A percentile compares a stretch with the other conserved stretches of the same genome.
phyloP scores from a whole-genome alignment of 2,329 filamentous ascomycete species.

The Alternaria longipes region DNA sequence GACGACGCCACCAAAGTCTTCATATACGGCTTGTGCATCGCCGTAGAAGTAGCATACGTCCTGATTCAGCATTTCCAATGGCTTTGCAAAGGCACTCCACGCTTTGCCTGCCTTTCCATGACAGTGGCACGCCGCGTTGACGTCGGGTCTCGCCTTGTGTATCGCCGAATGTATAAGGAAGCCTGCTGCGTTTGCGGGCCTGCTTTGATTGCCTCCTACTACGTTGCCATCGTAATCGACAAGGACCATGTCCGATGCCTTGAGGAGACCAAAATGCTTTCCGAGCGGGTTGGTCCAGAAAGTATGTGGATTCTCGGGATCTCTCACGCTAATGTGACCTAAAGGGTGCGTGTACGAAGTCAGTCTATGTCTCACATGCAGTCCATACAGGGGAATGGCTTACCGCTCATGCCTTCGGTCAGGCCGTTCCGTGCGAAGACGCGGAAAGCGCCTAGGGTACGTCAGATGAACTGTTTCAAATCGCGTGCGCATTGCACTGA shows the following conservation, averaged over 20 bases:
- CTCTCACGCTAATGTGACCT: slow-evolving; percentile 71
- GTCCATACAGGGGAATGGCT: background rate
- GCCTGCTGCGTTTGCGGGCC: slow-evolving; percentile 72
- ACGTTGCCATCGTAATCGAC: slow-evolving; percentile 70
- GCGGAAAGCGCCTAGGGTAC: slow-evolving; percentile 63
- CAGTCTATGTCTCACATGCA: background rate
- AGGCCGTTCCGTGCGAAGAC: slow-evolving; percentile 72
- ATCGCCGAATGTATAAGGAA: slow-evolving; percentile 76
- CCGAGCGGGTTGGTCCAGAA: slow-evolving; percentile 77
- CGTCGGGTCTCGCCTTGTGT: slow-evolving; percentile 71
- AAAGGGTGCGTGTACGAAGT: slow-evolving; percentile 35
- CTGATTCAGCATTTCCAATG: slow-evolving; percentile 76
- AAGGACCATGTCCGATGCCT: slow-evolving; percentile 72
- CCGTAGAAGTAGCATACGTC: slow-evolving; percentile 72
- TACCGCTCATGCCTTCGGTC: slow-evolving; percentile 69
- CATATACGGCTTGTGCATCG: slow-evolving; percentile 70
- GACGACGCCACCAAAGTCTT: slow-evolving; percentile 71
- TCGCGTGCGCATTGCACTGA: background rate
- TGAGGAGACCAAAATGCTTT: slow-evolving; percentile 71
- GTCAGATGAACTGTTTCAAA: background rate
- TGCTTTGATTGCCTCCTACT: slow-evolving; percentile 68
- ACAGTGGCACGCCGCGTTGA: slow-evolving; percentile 73
- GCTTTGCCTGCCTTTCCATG: slow-evolving; percentile 73
- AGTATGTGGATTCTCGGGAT: slow-evolving; percentile 67
- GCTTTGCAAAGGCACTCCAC: slow-evolving; percentile 71